phyloP scores from a whole-genome alignment of 345 rosid genomes.

The Psidium guajava region DNA sequence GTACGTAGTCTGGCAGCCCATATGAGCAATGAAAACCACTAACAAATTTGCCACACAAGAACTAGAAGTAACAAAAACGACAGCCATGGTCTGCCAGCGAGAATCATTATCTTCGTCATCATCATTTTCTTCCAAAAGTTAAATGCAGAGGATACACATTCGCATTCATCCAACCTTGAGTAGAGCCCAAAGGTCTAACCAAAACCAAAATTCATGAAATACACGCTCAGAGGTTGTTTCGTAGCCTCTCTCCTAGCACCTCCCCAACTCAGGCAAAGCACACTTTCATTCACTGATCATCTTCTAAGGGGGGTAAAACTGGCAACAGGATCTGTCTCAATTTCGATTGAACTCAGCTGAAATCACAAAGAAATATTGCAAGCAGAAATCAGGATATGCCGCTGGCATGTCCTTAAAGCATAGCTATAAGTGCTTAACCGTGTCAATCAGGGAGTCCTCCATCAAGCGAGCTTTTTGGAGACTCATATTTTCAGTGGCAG shows the following conservation, averaged over 20 bases:
- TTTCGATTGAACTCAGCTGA: neutral
- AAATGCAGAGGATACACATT: neutral
- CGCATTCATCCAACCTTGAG: slow-evolving; percentile 1
- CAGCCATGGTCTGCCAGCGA: neutral
- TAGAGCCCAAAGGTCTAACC: neutral
- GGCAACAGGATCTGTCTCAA: neutral
- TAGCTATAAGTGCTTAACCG: no score
- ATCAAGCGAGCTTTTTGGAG: no score
- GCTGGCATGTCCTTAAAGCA: no score
- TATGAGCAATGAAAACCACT: neutral
- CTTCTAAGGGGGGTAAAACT: neutral
- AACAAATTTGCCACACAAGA: neutral
- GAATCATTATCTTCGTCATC: neutral
- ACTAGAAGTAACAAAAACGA: neutral
- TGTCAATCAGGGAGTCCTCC: no score
- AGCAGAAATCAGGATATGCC: no score
- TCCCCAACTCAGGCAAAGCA: neutral
- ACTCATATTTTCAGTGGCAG: no score
- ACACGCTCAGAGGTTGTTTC: neutral
- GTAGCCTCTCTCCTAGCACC: neutral
- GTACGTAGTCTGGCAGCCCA: neutral
- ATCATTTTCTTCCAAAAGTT: neutral
- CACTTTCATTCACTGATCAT: neutral
- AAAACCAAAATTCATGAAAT: neutral
- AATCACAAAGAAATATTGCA: neutral